A percentile compares a stretch with the other conserved stretches of the same genome.
phyloP scores from a whole-genome alignment of 2,329 filamentous ascomycete species.

The Tolypocladium guangdongense region DNA sequence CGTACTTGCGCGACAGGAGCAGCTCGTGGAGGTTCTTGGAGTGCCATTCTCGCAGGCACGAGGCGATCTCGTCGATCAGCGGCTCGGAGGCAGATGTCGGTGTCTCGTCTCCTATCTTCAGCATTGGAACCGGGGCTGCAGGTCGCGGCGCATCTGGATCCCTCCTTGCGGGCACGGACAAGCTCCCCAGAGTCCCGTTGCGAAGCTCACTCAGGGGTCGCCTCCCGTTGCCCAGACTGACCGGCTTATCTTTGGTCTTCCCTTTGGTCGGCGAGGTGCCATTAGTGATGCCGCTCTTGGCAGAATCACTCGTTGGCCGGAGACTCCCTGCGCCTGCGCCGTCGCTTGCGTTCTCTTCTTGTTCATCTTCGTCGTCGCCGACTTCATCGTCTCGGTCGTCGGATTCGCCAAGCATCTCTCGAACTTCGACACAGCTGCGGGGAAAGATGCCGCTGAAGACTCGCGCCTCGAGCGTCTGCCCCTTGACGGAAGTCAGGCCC shows the following conservation, averaged over 20 bases:
- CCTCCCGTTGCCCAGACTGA: slow-evolving; percentile 13
- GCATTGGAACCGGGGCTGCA: slow-evolving; percentile 86
- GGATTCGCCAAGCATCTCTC: slow-evolving; percentile 75
- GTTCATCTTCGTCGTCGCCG: slow-evolving; percentile 29
- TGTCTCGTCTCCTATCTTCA: slow-evolving; percentile 96
- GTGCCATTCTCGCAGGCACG: slow-evolving; percentile 95
- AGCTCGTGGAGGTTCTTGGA: slow-evolving; percentile 92
- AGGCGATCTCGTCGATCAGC: slow-evolving; percentile 93
- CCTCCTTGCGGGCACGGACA: slow-evolving; percentile 40
- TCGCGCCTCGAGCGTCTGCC: slow-evolving; percentile 85
- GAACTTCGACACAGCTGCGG: slow-evolving; percentile 84
- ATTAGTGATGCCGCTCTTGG: slow-evolving; percentile 40
- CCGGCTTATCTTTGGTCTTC: slow-evolving; percentile 17
- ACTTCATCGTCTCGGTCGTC: slow-evolving; percentile 41
- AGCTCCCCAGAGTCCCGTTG: slow-evolving; percentile 28
- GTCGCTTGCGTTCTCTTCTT: slow-evolving; percentile 17
- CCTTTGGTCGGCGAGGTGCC: slow-evolving; percentile 25
- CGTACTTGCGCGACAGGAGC: slow-evolving; percentile 72
- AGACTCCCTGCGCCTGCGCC: slow-evolving; percentile 13
- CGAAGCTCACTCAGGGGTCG: slow-evolving; percentile 24
- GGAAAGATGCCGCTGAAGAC: slow-evolving; percentile 99
- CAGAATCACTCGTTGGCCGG: slow-evolving; percentile 35
- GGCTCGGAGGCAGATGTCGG: slow-evolving; percentile 83
- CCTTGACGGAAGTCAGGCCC: slow-evolving; percentile 80
- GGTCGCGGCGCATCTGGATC: slow-evolving; percentile 65